Conservation (phyloP, 805 yeast species). For the Candida ovalis region DNA sequence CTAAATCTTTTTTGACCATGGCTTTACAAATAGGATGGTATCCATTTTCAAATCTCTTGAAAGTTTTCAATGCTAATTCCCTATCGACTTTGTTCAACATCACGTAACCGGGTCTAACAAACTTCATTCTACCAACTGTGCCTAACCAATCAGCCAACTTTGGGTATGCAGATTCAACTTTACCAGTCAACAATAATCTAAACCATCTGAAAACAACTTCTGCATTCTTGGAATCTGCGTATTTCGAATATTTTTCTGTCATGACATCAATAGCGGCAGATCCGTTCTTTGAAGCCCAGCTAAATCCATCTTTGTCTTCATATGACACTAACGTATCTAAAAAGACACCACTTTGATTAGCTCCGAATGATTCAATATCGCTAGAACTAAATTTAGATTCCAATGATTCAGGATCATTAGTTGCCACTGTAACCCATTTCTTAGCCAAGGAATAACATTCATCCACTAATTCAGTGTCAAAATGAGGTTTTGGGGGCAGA, state of each 20-base stretch:
- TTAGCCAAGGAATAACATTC: conserved; percentile 63
- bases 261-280: conserved; percentile 31
- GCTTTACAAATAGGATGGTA: conserved; percentile 86
- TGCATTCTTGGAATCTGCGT: conserved; percentile 60
- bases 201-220: conserved; percentile 81
- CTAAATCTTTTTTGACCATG: conserved; percentile 81
- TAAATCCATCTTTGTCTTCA: conserved; percentile 41
- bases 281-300: conserved; percentile 32
- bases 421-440: conserved; percentile 52
- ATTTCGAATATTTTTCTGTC: conserved; percentile 34
- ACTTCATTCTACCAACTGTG: conserved; percentile 92
- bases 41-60: conserved; percentile 48
- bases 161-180: conserved; percentile 41
- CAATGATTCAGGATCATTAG: conserved; percentile 22
- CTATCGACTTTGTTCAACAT: conserved; percentile 62
- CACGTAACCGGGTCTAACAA: conserved; percentile 81
- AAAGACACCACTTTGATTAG: conserved; percentile 78
- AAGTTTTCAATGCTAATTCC: conserved; percentile 61
- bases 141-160: conserved; percentile 80
- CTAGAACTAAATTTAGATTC: conserved; percentile 36
- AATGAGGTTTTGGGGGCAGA: conserved; percentile 82
- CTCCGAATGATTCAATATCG: conserved; percentile 57
- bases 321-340: conserved; percentile 60
- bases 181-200: conserved; percentile 57
- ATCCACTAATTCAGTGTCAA: conserved; percentile 76